Evolutionary conservation across 2,329 filamentous ascomycete species (phyloP), one percentile per base, ranked within the genome.

Genomic region (Didymella segeticola): DNA sequence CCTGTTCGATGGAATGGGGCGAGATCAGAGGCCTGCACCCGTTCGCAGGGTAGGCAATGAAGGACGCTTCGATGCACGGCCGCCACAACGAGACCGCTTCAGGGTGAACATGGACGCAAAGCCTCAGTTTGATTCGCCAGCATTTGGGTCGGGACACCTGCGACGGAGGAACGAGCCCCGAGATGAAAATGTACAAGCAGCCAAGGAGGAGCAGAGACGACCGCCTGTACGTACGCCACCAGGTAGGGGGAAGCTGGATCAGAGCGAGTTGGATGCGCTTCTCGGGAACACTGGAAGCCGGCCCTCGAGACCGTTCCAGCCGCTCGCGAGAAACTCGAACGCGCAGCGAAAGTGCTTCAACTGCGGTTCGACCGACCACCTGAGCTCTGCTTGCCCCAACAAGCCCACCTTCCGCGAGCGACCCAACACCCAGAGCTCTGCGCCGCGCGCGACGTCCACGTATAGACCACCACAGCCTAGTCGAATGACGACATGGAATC

Each of bases 81-180:
- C 53, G 11, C 33, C 56, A 5, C 57, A 55, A 33, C 57, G 58
- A 34, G 58, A 39, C 25, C 61, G 64, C 22, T 71, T 64, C 46
- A 63, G 56, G n/a, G 64, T 71, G 42, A 71, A 70, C n/a, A 70
- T 71, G 65, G 64, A 68, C 30, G 56, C 68, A 7, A 61, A 60
- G 42, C 70, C 69, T 14, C 63, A 63, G 1, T 47, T 69, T 25
- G 56, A 68, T 19, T 60, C 51, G 26, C 69, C 68, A 26, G 57
- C 60, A 36, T 73, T 72, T 41, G 61, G 62, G 14, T 52, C 66
- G 4, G 57, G 55, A 5, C 57, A 70, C 34, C 38, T 74, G 43
- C 63, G 66, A 42, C 65, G 65, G 43, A 69, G 61, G 31, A 71
- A 63, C 43, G 66, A 69, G 11, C 39, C 57, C 30, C 64, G 57